Evolutionary conservation across 192 early-diverging fungal genomes (phyloP).

Genomic region (Backusella psychrophila): DNA sequence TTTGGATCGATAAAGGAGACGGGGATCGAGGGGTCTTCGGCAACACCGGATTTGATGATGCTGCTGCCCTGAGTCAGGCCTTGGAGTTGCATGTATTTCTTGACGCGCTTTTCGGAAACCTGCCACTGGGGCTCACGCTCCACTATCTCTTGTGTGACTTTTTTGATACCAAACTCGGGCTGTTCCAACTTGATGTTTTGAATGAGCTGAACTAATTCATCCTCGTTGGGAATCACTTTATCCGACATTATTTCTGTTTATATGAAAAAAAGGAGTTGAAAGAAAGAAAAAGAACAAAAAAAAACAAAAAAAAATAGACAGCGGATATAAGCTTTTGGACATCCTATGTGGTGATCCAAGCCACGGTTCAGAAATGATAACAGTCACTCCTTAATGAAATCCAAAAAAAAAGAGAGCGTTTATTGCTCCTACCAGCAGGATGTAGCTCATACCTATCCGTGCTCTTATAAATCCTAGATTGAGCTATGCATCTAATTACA

Average conservation of each 20-base stretch:
- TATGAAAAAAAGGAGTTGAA: not conserved
- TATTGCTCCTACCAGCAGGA: no score
- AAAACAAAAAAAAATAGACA: not conserved
- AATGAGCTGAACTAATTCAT: conserved; percentile 38
- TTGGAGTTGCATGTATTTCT: conserved; percentile 52
- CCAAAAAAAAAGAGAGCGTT: no score
- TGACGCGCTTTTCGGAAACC: conserved; percentile 61
- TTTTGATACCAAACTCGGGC: conserved; percentile 53
- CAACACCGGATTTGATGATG: conserved; percentile 36
- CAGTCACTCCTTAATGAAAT: not conserved
- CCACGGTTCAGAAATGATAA: not conserved
- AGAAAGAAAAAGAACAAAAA: not conserved
- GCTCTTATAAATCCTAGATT: no score
- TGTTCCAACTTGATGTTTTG: conserved; percentile 43
- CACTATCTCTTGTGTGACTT: conserved; percentile 40
- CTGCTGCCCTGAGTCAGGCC: conserved; percentile 39
- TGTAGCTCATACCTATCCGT: no score
- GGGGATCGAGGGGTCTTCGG: conserved; percentile 49
- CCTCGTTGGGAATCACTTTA: conserved; percentile 30
- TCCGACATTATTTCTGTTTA: conserved; percentile 8
- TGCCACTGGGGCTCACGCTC: conserved; percentile 49
- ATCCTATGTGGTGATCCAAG: not conserved
- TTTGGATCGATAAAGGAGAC: conserved; percentile 47
- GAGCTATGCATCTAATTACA: no score
- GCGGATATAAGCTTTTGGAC: not conserved